Conservation (phyloP, 768 basidiomycete genomes). For the Suillus paluster region DNA sequence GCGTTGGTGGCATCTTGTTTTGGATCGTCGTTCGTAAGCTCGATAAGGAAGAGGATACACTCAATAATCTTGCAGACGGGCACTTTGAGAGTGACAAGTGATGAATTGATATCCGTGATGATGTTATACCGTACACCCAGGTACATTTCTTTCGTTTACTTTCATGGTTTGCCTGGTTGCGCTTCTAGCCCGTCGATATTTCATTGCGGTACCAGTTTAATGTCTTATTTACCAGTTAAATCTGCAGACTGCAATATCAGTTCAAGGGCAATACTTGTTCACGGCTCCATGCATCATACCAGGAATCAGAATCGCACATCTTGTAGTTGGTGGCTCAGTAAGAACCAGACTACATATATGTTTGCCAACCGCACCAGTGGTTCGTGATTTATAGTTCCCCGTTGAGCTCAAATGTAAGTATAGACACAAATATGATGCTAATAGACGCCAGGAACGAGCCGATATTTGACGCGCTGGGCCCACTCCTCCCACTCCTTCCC, state of each 20-base stretch:
- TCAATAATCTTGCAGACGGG: conserved; percentile 57
- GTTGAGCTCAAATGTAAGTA: too few species aligned
- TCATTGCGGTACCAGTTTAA: not conserved
- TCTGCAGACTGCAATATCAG: too few species aligned
- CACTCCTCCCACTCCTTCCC: conserved; percentile 52
- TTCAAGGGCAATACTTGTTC: too few species aligned
- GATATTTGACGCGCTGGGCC: conserved; percentile 49
- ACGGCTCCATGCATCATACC: too few species aligned
- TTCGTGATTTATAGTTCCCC: not conserved
- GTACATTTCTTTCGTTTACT: not conserved
- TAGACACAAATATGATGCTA: conserved; percentile 25
- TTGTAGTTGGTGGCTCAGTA: too few species aligned
- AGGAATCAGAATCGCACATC: too few species aligned
- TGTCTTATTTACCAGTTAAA: too few species aligned
- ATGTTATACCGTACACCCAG: not conserved
- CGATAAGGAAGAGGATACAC: conserved; percentile 62
- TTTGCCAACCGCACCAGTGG: not conserved
- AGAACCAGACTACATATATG: not conserved
- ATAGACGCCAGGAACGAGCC: conserved; percentile 48
- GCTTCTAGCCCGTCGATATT: too few species aligned
- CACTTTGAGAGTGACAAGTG: conserved; percentile 29
- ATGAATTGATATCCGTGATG: not conserved
- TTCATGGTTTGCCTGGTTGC: not conserved
- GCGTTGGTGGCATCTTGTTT: conserved; percentile 56
- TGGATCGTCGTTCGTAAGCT: conserved; percentile 56